Conservation (phyloP, 1,284 basidiomycete species). For the Puccinia coronata region DNA sequence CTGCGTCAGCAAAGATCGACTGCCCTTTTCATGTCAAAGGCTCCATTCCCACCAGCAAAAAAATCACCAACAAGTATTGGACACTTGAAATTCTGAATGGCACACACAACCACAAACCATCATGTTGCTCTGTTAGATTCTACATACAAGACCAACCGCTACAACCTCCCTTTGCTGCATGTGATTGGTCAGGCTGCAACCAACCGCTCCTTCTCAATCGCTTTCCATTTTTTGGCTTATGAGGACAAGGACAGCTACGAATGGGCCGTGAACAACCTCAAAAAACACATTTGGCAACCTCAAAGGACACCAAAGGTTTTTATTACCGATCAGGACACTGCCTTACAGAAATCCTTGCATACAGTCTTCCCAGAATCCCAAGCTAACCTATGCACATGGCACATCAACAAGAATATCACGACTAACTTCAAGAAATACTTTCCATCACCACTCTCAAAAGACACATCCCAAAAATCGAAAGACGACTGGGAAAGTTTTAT, state of each 20-base stretch:
- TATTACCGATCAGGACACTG: no score
- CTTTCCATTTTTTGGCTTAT: not conserved
- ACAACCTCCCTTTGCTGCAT: no score
- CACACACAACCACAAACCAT: not conserved
- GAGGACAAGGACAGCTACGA: not conserved
- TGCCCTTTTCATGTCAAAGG: not conserved
- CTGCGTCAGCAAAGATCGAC: not conserved
- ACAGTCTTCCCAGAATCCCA: not conserved
- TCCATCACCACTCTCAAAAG: no score
- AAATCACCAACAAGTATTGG: not conserved
- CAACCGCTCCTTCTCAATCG: not conserved
- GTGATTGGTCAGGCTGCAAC: no score
- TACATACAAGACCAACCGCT: not conserved
- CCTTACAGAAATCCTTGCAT: no score
- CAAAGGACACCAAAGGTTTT: no score
- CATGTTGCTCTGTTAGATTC: slow-evolving; percentile 1
- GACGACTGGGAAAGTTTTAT: not conserved
- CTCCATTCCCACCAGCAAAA: not conserved
- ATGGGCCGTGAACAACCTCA: not conserved
- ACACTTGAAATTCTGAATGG: not conserved
- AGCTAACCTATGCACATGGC: not conserved
- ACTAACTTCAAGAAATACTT: not conserved
- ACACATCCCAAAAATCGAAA: not conserved
- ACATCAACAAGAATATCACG: not conserved
- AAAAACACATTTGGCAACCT: no score